Conservation (phyloP, 2,329 filamentous ascomycete genomes). For the Ascochyta viciae-villosae region DNA sequence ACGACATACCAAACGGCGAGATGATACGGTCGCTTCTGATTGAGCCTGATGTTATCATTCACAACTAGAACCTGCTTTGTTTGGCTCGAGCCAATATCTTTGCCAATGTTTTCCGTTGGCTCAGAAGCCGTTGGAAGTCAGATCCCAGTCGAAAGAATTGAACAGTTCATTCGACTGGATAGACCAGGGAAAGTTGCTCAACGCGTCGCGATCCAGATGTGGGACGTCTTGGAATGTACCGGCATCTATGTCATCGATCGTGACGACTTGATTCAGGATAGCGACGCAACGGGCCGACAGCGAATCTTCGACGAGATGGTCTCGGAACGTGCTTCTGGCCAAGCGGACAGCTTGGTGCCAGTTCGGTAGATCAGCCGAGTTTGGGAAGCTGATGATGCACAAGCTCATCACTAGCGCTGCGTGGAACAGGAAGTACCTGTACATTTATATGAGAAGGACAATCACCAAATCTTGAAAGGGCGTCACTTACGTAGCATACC, state of each 20-base stretch:
- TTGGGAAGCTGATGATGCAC: constrained; percentile 36
- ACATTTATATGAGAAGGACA: neutral
- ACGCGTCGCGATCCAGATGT: constrained; percentile 26
- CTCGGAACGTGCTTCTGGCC: constrained; percentile 29
- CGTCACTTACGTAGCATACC: constrained; percentile 36
- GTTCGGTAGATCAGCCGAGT: constrained; percentile 17
- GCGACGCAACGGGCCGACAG: constrained; percentile 35
- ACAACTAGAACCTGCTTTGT: constrained; percentile 18
- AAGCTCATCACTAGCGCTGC: constrained; percentile 33
- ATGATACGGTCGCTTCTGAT: constrained; percentile 31
- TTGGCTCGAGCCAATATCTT: neutral
- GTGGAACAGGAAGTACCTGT: constrained; percentile 36
- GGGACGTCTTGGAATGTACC: constrained; percentile 26
- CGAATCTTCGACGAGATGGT: constrained; percentile 31
- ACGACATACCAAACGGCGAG: constrained; percentile 35
- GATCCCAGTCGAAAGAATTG: constrained; percentile 34
- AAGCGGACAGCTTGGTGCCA: constrained; percentile 34
- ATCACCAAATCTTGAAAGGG: neutral
- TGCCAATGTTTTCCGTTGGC: neutral
- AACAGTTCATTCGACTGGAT: constrained; percentile 35
- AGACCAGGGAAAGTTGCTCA: constrained; percentile 37
- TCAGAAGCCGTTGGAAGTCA: constrained; percentile 28
- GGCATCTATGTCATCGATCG: constrained; percentile 26
- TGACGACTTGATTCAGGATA: constrained; percentile 34
- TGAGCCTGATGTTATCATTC: constrained; percentile 26